Evolutionary conservation across 2,329 filamentous ascomycete species (phyloP), one percentile per base, ranked within the genome.

Genomic region (Hypomyces perniciosus): DNA sequence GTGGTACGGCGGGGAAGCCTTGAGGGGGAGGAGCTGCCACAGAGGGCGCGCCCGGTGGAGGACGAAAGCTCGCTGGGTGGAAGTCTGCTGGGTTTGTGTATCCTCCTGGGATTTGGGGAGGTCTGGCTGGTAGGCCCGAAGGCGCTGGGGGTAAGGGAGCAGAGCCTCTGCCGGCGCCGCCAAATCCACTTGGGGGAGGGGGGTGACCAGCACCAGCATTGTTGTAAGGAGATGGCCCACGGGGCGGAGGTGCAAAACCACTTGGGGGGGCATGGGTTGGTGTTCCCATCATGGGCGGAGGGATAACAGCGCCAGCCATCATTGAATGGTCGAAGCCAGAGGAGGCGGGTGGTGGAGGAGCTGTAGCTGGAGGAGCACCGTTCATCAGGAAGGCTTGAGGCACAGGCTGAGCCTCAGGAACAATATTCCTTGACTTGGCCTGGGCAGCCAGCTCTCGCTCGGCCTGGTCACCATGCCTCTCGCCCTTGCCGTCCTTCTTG

Each of bases 401-500:
- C 46, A 93, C 72, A 26, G 85, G 81, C 63, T 91, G 87, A 3
- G 84, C 80, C 57, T 90, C 86, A 34, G 90, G 87, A 47, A 90
- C 82, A 54, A 99, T 88, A 62, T 96, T 96, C 68, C 96, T 89
- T 66, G 91, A 92, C 72, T 92, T 92, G 51, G 91, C 93, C 71
- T 96, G 88, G 29, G 87, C 85, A 30, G 93, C 93, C 43, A 99
- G 81, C 74, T 90, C 87, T 63, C 93, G 80, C 72, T 99, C 93
- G 30, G 93, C 93, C 61, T 90, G 81, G 67, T 99, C 93, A 61
- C 93, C 93, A 66, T 99, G 93, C 52, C 93, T 79, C 72, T 97
- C 92, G 61, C 92, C 92, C 73, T 96, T 96, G 59, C 93, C 93
- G 64, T 99, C 93, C 72, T 97, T 97, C 78, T 99, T 99, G 80